A percentile compares a stretch with the other conserved stretches of the same genome.
Conservation (phyloP, 305 asterid genomes). For the Coffea humblotiana region DNA sequence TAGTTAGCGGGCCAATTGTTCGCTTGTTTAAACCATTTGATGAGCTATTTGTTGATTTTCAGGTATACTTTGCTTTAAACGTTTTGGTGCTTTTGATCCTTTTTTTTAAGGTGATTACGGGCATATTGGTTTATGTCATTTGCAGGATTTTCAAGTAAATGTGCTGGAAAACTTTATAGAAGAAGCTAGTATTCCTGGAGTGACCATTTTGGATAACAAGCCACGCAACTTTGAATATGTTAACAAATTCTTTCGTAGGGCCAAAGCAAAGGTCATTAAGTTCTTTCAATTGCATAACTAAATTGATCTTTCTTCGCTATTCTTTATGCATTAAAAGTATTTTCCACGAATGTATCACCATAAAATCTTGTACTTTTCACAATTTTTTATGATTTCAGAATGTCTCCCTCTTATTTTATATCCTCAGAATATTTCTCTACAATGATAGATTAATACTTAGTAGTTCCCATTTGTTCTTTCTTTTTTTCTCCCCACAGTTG, state of each 20-base stretch:
- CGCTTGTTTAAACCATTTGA: constrained; percentile 87
- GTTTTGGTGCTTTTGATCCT: neutral
- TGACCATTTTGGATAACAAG: constrained; percentile 56
- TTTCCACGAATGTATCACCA: too few species aligned
- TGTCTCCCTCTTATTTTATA: neutral
- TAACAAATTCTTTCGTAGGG: constrained; percentile 53
- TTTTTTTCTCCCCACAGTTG: too few species aligned
- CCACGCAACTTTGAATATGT: constrained; percentile 53
- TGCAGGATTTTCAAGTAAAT: constrained; percentile 66
- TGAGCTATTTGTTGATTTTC: constrained; percentile 60
- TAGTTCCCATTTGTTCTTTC: too few species aligned
- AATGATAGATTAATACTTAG: too few species aligned
- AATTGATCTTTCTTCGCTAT: too few species aligned
- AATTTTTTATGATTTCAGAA: neutral
- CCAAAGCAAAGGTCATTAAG: constrained; percentile 54
- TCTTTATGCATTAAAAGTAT: neutral
- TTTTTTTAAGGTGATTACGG: neutral
- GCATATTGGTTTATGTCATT: neutral
- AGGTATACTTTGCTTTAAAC: constrained; percentile 36
- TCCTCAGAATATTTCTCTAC: too few species aligned
- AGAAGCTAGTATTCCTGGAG: constrained; percentile 50
- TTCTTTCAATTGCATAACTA: neutral
- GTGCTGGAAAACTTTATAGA: constrained; percentile 65
- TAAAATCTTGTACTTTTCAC: neutral
- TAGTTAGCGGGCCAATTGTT: constrained; percentile 65